These are phyloP conservation scores for Mortierella sp. DNA, from an alignment of 371 early-diverging fungal genomes.

Conservation along the genomic window DNA sequence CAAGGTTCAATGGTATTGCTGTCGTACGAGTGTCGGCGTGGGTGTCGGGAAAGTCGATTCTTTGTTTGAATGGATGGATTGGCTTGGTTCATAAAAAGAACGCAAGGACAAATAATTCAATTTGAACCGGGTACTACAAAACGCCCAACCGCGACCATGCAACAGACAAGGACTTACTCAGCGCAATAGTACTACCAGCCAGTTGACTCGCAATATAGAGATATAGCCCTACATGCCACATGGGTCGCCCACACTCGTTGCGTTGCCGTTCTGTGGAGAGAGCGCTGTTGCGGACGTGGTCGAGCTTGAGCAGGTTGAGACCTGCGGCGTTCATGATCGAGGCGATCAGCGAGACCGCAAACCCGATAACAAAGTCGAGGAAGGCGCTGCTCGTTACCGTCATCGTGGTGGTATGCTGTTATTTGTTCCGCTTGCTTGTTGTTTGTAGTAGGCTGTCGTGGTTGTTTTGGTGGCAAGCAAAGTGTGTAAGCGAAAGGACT, in stretches of 20 bases:
- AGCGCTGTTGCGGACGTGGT: conserved; percentile 74
- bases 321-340: conserved; percentile 81
- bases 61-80: background rate
- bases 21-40: background rate
- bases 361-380: conserved; percentile 71
- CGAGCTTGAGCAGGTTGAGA: conserved; percentile 74
- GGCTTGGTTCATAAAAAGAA: background rate
- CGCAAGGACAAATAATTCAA: background rate
- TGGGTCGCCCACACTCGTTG: conserved; percentile 73
- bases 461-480: background rate
- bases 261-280: conserved; percentile 62
- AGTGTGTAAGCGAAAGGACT: background rate
- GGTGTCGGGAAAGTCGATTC: background rate
- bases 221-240: conserved; percentile 79
- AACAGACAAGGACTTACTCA: conserved; percentile 62
- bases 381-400: conserved; percentile 43
- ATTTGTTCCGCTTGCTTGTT: background rate
- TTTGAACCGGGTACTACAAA: background rate
- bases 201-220: conserved; percentile 75
- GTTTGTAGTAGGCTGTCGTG: background rate
- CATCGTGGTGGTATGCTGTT: conserved; percentile 10
- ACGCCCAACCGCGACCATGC: background rate
- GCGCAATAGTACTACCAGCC: conserved; percentile 77
- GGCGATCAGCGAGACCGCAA: conserved; percentile 73
- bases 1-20: background rate